phyloP scores from a whole-genome alignment of 2,329 filamentous ascomycete genomes.

The Zymoseptoria ardabiliae region DNA sequence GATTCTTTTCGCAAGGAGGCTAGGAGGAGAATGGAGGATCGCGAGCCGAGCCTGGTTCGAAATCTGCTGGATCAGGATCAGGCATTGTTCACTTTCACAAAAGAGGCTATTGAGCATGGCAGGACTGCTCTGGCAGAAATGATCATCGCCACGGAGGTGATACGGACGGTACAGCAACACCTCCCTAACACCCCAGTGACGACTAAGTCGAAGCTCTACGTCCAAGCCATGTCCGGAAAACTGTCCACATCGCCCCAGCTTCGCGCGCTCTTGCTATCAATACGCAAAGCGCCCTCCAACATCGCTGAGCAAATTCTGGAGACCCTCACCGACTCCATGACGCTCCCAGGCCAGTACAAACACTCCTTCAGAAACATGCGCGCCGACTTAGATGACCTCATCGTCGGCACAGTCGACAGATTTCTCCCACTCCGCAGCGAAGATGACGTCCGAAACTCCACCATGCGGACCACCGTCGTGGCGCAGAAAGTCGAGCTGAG shows the following conservation, averaged over 20 bases:
- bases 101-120: slow-evolving; percentile 28
- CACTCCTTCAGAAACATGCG: slow-evolving; percentile 5
- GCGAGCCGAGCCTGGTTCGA: slow-evolving; percentile 33
- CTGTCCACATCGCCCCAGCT: slow-evolving; percentile 45
- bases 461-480: slow-evolving; percentile 68
- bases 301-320: slow-evolving; percentile 41
- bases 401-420: slow-evolving; percentile 10
- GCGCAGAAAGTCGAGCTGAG: slow-evolving; percentile 76
- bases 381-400: slow-evolving; percentile 18
- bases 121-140: slow-evolving; percentile 38
- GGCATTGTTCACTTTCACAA: slow-evolving; percentile 44
- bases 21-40: slow-evolving; percentile 23
- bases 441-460: slow-evolving; percentile 63
- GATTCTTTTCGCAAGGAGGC: slow-evolving; percentile 55
- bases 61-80: slow-evolving; percentile 55
- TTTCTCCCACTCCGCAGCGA: slow-evolving; percentile 56
- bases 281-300: slow-evolving; percentile 55
- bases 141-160: slow-evolving; percentile 28
- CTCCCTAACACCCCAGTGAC: slow-evolving; percentile 33
- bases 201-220: slow-evolving; percentile 47
- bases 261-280: slow-evolving; percentile 48
- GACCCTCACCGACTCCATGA: slow-evolving; percentile 7
- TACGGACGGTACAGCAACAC: slow-evolving; percentile 32
- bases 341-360: not conserved
- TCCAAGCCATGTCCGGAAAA: slow-evolving; percentile 52